Base-by-base conservation (phyloP, 129 eudicot species). In the Escallonia rubra region DNA sequence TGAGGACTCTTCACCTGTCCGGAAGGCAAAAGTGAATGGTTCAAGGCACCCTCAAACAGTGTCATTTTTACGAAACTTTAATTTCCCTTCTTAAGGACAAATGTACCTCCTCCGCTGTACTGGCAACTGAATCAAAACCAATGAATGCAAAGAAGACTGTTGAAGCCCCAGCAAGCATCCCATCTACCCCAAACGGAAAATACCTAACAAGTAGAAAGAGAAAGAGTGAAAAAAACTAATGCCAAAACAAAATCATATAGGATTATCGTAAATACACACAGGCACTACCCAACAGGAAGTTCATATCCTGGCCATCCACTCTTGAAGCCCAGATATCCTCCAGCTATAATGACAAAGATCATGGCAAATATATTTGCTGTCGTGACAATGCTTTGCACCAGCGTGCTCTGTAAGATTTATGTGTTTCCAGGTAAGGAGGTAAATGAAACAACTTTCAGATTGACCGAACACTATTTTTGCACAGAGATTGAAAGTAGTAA, bases 141-240 rank as follows among this genome's bases (percentile, higher is more conserved):
- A 93, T 93, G 76, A 82, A 93, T 57, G 99, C 79, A 75, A 93
- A 93, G 79, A 93, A 93, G 77, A 93, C 99, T 4, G 99, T 93
- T 16, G 99, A 85, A 56, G 99, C 91, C 58, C 99, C 99, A 64
- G 96, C 92, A 86, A 93, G 92, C 95, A 93, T 81, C 52, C 99
- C 99, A 70, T 93, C 89, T 61, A 75, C 85, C 66, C 99, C 99
- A 70, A 67, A 93, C 5, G 99, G 95, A 44, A 93, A 86, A 74
- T 89, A 91, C 79, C 97, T 91, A 64, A 40, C 11, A 73, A 61
- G 54, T 12, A 65, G 34, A 7, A 78, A 49, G 40, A 13, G 41
- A 16, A 16, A 74, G 44, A 66, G 5, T 64, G 49, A 66, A 45
- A 14, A n/a, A 16, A 55, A 55, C 8, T 47, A 65, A 73, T 6